Base-by-base conservation (phyloP, 208 protist species). In the Endotrypanum monterogeii region DNA sequence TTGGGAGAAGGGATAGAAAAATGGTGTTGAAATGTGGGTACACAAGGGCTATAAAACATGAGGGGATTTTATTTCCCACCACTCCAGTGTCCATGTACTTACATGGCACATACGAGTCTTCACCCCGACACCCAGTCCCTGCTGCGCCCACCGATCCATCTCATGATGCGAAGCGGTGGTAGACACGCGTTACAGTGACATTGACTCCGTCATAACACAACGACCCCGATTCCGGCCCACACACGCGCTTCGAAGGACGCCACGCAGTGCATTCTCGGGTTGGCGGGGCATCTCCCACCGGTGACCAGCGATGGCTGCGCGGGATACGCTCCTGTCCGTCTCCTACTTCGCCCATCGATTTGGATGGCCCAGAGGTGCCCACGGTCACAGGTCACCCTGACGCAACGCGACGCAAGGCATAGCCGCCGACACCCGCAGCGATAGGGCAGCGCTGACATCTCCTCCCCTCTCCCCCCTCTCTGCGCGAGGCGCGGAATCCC, bases 371-470 rank as follows among this genome's bases (percentile, higher is more conserved):
- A 63, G 12, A 37, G 32, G 58, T 63, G 7, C 35, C 44, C 44
- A 11, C 44, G 44, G 44, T 14, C 44, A 48, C 44, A 11, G 54
- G 54, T 58, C 3, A 25, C 54, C 25, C 23, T 25, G 54, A 58
- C n/a, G 54, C 54, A 8, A 37, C 54, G 54, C n/a, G 44, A 48
- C 44, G 44, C 20, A 55, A 20, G 11, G 14, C 51, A 11, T 58
- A 28, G 32, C 55, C 55, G 55, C 55, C 55, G 32, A 61, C 32
- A n/a, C n/a, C 41, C 2, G 58, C 25, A 69, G 25, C 25, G 74
- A 23, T n/a, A 73, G 54, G 30, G 58, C 54, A 5, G 12, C 44
- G n/a, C n/a, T n/a, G n/a, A n/a, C 44, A 11, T 11, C 0, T 5
- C 44, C 44, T 11, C 41, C 9, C 3, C 41, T 46, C 41, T 9